phyloP scores from a whole-genome alignment of 1,284 basidiomycete genomes.

The Cystobasidiaceae sp. region DNA sequence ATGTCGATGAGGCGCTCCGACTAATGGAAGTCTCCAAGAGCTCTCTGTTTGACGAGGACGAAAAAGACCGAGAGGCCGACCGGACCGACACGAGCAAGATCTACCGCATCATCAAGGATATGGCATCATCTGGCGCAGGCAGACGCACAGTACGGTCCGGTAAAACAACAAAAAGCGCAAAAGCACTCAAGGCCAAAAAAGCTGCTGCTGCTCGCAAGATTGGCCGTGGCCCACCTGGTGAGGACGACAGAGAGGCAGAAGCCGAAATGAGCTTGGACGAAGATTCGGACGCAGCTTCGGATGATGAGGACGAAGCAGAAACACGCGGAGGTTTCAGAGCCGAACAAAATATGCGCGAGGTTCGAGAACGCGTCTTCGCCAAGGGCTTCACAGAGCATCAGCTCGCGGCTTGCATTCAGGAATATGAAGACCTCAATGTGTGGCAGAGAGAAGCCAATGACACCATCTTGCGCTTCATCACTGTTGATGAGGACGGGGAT shows the following conservation, averaged over 20 bases:
- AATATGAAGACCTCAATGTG: constrained; percentile 34
- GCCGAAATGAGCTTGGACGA: constrained; percentile 52
- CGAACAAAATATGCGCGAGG: constrained; percentile 65
- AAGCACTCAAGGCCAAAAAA: constrained; percentile 46
- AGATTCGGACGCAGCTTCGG: constrained; percentile 49
- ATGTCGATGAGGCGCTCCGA: constrained; percentile 94
- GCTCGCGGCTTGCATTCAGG: constrained; percentile 53
- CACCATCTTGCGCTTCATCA: constrained; percentile 25
- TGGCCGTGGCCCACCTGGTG: constrained; percentile 65
- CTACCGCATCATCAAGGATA: constrained; percentile 80
- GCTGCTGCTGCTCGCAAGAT: constrained; percentile 56
- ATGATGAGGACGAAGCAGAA: constrained; percentile 62
- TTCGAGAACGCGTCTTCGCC: constrained; percentile 73
- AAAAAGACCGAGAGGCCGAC: constrained; percentile 58
- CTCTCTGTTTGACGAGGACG: constrained; percentile 66
- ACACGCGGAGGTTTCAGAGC: constrained; percentile 47
- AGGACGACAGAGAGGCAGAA: constrained; percentile 63
- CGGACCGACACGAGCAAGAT: constrained; percentile 73
- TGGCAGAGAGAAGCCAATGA: constrained; percentile 32
- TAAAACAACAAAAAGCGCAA: constrained; percentile 40
- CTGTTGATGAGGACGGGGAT: constrained; percentile 6
- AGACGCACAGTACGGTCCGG: constrained; percentile 44
- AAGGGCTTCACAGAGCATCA: constrained; percentile 85
- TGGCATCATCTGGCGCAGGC: constrained; percentile 54
- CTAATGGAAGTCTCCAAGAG: constrained; percentile 96